Evolutionary conservation across 257 asterid species (phyloP).

Genomic region (Nyctanthes arbortristis): DNA sequence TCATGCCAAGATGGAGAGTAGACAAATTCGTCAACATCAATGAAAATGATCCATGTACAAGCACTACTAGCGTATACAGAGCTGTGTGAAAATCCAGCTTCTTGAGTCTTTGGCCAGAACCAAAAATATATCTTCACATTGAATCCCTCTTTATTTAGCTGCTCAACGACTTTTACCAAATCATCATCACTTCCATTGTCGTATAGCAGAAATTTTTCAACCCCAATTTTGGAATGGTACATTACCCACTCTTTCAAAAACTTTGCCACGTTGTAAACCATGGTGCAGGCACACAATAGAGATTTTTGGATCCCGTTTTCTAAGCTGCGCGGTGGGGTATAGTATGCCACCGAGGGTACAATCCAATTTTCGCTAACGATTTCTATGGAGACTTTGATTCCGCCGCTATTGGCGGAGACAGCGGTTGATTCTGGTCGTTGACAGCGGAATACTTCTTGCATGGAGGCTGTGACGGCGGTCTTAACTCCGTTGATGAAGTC

Average conservation of each 20-base stretch:
- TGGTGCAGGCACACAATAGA: conserved; percentile 74
- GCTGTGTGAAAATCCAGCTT: conserved; percentile 78
- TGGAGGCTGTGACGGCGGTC: conserved; percentile 65
- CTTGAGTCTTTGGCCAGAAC: conserved; percentile 93
- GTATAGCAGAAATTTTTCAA: conserved; percentile 68
- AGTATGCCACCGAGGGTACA: conserved; percentile 77
- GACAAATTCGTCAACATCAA: conserved; percentile 81
- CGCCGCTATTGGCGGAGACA: neutral
- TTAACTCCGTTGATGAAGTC: conserved; percentile 42
- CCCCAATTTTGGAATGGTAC: conserved; percentile 72
- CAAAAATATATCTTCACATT: conserved; percentile 53
- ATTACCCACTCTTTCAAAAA: conserved; percentile 70
- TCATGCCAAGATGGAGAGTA: conserved; percentile 69
- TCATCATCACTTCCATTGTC: conserved; percentile 85
- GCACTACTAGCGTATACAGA: conserved; percentile 48
- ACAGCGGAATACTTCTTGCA: conserved; percentile 92
- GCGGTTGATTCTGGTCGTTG: conserved; percentile 39
- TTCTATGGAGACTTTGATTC: conserved; percentile 52
- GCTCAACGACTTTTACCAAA: conserved; percentile 32
- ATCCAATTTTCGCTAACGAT: conserved; percentile 36
- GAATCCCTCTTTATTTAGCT: conserved; percentile 48
- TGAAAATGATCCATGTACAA: conserved; percentile 76
- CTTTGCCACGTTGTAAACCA: conserved; percentile 79
- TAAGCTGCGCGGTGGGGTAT: conserved; percentile 50
- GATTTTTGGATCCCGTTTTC: conserved; percentile 22